These are phyloP conservation scores for Rubroboletus satanas DNA, from an alignment of 768 basidiomycete genomes.

Conservation along the genomic window DNA sequence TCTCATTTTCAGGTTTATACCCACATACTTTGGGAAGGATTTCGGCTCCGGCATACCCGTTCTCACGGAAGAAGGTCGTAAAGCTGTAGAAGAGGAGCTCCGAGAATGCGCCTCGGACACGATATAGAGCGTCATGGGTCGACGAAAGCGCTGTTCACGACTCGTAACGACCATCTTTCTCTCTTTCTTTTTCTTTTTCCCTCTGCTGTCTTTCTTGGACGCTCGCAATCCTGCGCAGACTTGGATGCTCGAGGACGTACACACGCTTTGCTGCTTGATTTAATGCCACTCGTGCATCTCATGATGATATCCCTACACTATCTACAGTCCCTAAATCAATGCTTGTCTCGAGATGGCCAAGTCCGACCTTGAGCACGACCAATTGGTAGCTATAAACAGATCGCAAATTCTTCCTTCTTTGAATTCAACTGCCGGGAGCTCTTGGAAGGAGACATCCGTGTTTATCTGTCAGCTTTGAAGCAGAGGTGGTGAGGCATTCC, in stretches of 20 bases:
- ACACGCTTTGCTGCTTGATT: conserved; percentile 1
- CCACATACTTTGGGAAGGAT: conserved; percentile 72
- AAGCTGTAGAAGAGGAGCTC: conserved; percentile 74
- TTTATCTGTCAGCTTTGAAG: neutral
- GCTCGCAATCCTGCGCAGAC: neutral
- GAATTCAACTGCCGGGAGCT: neutral
- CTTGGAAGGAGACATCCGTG: too few species aligned
- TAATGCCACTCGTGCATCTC: conserved; percentile 15
- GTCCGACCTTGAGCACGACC: neutral
- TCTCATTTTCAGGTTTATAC: conserved; percentile 51
- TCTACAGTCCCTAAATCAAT: conserved; percentile 14
- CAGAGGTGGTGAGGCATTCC: neutral
- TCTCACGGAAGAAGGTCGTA: conserved; percentile 65
- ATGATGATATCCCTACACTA: conserved; percentile 30
- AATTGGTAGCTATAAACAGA: neutral
- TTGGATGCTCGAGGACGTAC: conserved; percentile 6
- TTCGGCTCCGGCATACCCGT: conserved; percentile 60
- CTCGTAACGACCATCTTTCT: conserved; percentile 4
- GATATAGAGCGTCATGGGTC: conserved; percentile 9
- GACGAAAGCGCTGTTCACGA: conserved; percentile 1
- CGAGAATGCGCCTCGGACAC: conserved; percentile 14
- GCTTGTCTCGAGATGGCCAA: neutral
- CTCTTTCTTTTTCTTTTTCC: neutral
- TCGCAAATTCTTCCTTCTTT: neutral
- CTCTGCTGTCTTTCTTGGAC: conserved; percentile 11